Evolutionary conservation across 805 yeast genomes (phyloP), one percentile per base, ranked within the genome.

Genomic region (Candida mattraensis): DNA sequence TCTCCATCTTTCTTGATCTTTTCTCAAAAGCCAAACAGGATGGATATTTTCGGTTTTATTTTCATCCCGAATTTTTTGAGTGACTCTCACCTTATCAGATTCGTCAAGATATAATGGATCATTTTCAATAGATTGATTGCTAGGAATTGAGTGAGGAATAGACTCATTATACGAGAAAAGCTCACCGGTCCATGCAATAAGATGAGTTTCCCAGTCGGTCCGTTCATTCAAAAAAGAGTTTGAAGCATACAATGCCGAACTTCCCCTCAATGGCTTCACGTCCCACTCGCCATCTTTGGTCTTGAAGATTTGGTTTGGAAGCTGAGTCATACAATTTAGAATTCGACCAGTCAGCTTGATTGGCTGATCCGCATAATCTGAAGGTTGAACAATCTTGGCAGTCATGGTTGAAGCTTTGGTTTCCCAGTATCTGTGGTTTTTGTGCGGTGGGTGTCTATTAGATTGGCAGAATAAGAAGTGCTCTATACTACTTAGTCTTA

Each of bases 101-200:
- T 71, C 74, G 47, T 71, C 68, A 47, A 77, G 62, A 54, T 77
- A 81, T 45, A 78, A 65, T 0, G 87, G 83, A 47, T 83, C 89
- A 23, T 69, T 78, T 35, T 69, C 66, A 28, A 66, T 58, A 2
- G 48, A 30, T 39, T 49, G 53, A 14, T 44, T 41, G 10, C 33
- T 32, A 7, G 59, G 56, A 22, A 57, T 56, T 2, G 53, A 38
- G 20, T 51, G 50, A 12, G 60, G 58, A 8, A 40, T 37, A 2
- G 46, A 25, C 33, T 51, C 58, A 34, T 56, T 43, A 18, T 48
- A 33, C 11, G 56, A 48, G 30, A 61, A 60, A 42, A 93, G 68
- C 60, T 88, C 98, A 29, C 99, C 99, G 0, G 97, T 85, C 99
- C 99, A 93, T 1, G 87, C 97, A 33, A 93, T 79, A 33, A 87